Percentiles rank a stretch among this genome's conserved stretches.
Evolutionary conservation across 148 eudicot species (phyloP).

Genomic region (Vaccinium vitisidaea): DNA sequence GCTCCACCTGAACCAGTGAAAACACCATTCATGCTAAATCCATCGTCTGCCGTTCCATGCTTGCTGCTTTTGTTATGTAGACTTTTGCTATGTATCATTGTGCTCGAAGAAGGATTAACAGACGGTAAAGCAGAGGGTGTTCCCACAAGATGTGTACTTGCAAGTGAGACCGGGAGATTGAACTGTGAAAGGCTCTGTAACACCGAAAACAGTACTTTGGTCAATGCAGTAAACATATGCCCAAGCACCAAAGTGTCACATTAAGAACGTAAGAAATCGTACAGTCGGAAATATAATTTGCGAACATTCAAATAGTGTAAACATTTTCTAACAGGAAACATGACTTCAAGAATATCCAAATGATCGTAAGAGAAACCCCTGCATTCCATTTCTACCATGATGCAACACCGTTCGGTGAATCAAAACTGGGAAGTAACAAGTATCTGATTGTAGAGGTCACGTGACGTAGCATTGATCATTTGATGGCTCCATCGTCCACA

Average conservation of each 20-base stretch:
- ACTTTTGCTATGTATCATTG: constrained; percentile 45
- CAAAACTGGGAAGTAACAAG: neutral
- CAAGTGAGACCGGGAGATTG: constrained; percentile 90
- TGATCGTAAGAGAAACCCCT: neutral
- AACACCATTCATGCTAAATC: constrained; percentile 42
- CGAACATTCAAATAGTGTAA: neutral
- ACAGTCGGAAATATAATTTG: neutral
- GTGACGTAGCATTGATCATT: neutral
- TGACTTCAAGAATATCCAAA: constrained; percentile 4
- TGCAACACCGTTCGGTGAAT: neutral
- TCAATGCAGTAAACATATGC: neutral
- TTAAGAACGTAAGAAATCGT: neutral
- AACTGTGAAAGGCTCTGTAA: constrained; percentile 95
- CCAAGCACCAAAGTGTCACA: neutral
- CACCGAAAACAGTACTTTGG: constrained; percentile 14
- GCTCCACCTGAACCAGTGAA: constrained; percentile 50
- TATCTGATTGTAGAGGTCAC: neutral
- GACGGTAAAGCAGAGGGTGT: constrained; percentile 58
- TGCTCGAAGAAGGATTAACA: constrained; percentile 43
- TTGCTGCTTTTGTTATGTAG: constrained; percentile 50
- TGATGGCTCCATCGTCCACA: neutral
- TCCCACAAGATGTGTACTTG: constrained; percentile 64
- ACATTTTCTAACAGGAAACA: neutral
- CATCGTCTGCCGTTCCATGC: constrained; percentile 41
- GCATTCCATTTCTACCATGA: constrained; percentile 10